Evolutionary conservation across 2,329 filamentous ascomycete species (phyloP), one percentile per base, ranked within the genome.

Genomic region (Xylariaceae sp.): DNA sequence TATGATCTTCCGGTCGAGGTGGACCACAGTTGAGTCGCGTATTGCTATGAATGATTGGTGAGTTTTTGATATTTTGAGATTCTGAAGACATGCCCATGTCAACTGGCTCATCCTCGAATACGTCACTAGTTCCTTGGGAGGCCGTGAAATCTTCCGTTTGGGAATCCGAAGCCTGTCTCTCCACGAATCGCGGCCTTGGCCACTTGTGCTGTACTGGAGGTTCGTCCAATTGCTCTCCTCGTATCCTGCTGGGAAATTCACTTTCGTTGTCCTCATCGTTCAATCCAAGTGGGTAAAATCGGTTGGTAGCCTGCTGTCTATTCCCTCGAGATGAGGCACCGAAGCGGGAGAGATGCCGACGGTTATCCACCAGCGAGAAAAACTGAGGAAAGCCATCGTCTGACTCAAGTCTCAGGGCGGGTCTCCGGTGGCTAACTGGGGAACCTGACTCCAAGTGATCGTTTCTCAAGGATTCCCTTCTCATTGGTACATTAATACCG

Each of bases 341-440:
- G 2, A 72, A 71, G 0, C 74, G 73, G n/a, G 73, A 64, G 23
- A 30, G 23, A 53, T 75, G 73, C 11, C 75, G 75, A 15, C 78
- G 76, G 0, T 75, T 75, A 59, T 80, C 79, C 0, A 84, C 85
- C 2, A 82, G 77, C 13, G 82, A 84, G 64, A 86, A 86, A 70
- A 86, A 78, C 55, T 83, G 80, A 7, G 70, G 74, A 56, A 83
- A 82, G 64, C 82, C 85, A 51, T 85, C 83, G 6, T 80, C 78
- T 0, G 84, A 86, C 67, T 85, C 80, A 51, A 84, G 79, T 2
- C 83, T 75, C 1, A 70, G 44, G 13, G 73, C 70, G 0, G 68
- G 59, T 34, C 63, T 69, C 62, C 69, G 67, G 37, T 58, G 67
- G 42, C 55, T 71, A 49, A 66, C 72, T 2, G 72, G 73, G 45